Evolutionary conservation across 164 flowering plant genomes (phyloP), one percentile per base, ranked within the genome.

Genomic region (Umbellularia californica): DNA sequence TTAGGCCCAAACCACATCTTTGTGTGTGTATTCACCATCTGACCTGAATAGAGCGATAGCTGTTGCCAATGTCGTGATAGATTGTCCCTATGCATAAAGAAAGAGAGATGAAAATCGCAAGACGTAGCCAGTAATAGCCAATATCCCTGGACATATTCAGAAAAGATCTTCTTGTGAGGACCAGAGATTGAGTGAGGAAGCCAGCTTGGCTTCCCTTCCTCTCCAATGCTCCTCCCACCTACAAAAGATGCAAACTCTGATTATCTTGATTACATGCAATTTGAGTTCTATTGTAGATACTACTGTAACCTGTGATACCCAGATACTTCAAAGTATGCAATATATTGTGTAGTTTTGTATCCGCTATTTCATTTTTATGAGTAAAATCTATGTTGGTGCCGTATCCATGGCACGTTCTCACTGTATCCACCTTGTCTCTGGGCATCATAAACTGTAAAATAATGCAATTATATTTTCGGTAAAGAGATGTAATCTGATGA

Each of bases 101-200:
- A 10, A 88, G 15, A 3, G 77, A 77, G 20, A 85, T 58, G 64
- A 81, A 84, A 41, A 86, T 77, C 24, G 69, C 83, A 14, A 86
- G 67, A 23, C 89, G 83, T 27, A 90, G 12, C 94, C 97, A 90
- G 75, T 85, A 89, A 75, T 90, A 90, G n/a, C 96, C 93, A 2
- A 84, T 41, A 68, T 90, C 96, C 22, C 92, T 87, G 25, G 70
- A 75, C 90, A 88, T 91, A 78, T 91, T 89, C 17, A 87, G 75
- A 63, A 70, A 86, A 10, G 96, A 90, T 41, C 93, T 82, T 65
- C 72, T 73, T 24, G 90, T 87, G 19, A 88, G 84, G 73, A 83
- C 77, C 12, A 74, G 30, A 17, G 82, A 79, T 68, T 85, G 87
- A 7, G 76, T 81, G 3, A 77, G 0, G 60, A 83, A 82, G 65